A percentile compares a stretch with the other conserved stretches of the same genome.
These are phyloP conservation scores for Plasmopara viticola DNA, from an alignment of 352 stramenopile genomes.

Conservation along the genomic window DNA sequence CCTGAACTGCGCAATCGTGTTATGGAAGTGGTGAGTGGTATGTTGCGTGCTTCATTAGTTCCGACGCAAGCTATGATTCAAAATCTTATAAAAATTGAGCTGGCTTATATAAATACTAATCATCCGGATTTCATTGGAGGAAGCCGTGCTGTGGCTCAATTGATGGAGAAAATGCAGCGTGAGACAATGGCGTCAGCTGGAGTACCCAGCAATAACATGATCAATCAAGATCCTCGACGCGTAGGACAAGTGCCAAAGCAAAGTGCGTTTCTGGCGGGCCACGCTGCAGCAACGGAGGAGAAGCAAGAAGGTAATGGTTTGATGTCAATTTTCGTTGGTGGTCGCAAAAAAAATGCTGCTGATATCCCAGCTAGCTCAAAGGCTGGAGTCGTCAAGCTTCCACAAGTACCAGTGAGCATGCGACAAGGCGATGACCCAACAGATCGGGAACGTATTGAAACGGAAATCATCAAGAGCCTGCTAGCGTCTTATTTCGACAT, in stretches of 20 bases:
- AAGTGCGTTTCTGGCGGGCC: conserved; percentile 11
- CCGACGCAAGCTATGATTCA: conserved; percentile 92
- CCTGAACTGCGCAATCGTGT: conserved; percentile 93
- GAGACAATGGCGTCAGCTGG: conserved; percentile 50
- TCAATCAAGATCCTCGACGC: conserved; percentile 49
- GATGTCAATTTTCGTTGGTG: conserved; percentile 71
- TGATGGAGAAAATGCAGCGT: conserved; percentile 94
- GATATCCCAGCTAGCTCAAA: conserved; percentile 28
- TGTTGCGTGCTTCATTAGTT: conserved; percentile 73
- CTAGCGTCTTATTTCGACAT: conserved; percentile 98
- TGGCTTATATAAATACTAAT: conserved; percentile 99
- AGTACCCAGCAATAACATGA: conserved; percentile 31
- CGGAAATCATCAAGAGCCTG: conserved; percentile 98
- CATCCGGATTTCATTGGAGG: conserved; percentile 99
- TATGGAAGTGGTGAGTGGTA: conserved; percentile 91
- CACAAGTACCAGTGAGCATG: conserved; percentile 95
- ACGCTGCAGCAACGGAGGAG: conserved; percentile 28
- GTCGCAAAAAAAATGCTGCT: conserved; percentile 48
- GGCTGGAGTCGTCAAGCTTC: conserved; percentile 88
- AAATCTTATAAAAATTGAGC: conserved; percentile 98
- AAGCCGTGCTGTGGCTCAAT: conserved; percentile 89
- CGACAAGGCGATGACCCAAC: conserved; percentile 93
- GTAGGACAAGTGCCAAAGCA: conserved; percentile 23
- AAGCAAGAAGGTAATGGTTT: conserved; percentile 57
- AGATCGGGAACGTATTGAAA: conserved; percentile 94